Conservation (phyloP, 192 early-diverging fungal species). For the Coemansia sp. region DNA sequence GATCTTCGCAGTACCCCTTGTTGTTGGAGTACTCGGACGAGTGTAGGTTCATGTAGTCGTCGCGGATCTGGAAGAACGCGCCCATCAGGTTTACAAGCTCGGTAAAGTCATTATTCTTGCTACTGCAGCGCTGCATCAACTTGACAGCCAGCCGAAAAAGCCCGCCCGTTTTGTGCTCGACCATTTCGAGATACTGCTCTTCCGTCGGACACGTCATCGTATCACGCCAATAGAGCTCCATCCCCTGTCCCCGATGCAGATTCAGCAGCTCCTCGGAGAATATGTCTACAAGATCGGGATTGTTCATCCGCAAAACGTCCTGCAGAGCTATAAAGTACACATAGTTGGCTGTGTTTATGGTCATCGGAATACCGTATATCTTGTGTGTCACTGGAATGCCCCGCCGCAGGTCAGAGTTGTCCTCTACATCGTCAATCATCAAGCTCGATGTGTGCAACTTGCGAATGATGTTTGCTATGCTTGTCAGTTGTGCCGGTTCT, state of each 20-base stretch:
- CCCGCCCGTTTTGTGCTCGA: slow-evolving; percentile 97
- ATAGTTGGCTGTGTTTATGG: slow-evolving; percentile 97
- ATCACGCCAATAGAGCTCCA: slow-evolving; percentile 97
- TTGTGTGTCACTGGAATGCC: slow-evolving; percentile 94
- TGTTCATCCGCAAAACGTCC: slow-evolving; percentile 63
- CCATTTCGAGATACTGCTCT: slow-evolving; percentile 92
- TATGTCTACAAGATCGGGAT: slow-evolving; percentile 70
- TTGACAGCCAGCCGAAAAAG: slow-evolving; percentile 89
- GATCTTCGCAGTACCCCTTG: slow-evolving; percentile 98
- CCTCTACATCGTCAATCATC: slow-evolving; percentile 96
- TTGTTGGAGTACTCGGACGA: slow-evolving; percentile 84
- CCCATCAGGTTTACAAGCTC: slow-evolving; percentile 84
- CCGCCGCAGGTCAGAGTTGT: slow-evolving; percentile 82
- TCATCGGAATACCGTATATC: slow-evolving; percentile 87
- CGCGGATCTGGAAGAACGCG: slow-evolving; percentile 94
- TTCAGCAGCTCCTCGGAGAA: slow-evolving; percentile 91
- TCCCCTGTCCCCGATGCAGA: slow-evolving; percentile 94
- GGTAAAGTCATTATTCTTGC: slow-evolving; percentile 62
- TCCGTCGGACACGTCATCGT: slow-evolving; percentile 87
- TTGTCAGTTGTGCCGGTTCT: slow-evolving; percentile 58
- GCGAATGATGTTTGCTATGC: slow-evolving; percentile 80
- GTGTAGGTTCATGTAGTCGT: slow-evolving; percentile 95
- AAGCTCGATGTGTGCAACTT: slow-evolving; percentile 95
- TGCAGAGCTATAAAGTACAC: slow-evolving; percentile 92
- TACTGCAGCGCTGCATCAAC: slow-evolving; percentile 82